phyloP scores from a whole-genome alignment of 495 filamentous ascomycete species.

The Viridothelium virens region DNA sequence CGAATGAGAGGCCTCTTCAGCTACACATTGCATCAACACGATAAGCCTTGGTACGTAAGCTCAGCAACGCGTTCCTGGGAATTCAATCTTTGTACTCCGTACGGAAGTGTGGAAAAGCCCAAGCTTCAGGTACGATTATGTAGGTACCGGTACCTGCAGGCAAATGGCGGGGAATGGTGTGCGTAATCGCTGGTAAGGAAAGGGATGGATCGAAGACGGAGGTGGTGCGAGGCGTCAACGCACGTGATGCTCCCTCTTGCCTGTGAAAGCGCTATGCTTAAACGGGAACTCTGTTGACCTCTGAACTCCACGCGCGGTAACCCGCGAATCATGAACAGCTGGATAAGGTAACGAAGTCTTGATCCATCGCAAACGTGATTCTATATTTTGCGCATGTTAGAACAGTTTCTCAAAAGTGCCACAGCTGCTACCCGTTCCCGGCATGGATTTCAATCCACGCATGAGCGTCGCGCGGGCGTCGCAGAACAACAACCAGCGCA shows the following conservation, averaged over 20 bases:
- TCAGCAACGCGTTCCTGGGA: too few relatives aligned
- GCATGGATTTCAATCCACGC: slow-evolving; percentile 65
- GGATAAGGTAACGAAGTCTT: not conserved
- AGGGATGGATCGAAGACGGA: not conserved
- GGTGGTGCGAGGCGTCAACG: not conserved
- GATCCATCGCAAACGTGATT: not conserved
- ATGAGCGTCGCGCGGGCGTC: slow-evolving; percentile 62
- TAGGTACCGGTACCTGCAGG: slow-evolving; percentile 7
- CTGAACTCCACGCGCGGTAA: slow-evolving; percentile 6
- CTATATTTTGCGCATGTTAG: not conserved
- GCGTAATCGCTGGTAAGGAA: not conserved
- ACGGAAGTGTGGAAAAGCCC: not conserved
- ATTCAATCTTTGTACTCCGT: too few relatives aligned
- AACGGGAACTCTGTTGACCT: slow-evolving; percentile 9
- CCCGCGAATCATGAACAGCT: not conserved
- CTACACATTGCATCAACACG: not conserved
- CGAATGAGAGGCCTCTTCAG: not conserved
- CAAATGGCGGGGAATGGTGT: not conserved
- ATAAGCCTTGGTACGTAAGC: not conserved
- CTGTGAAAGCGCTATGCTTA: not conserved
- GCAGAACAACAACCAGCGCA: slow-evolving; percentile 41
- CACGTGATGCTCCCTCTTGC: not conserved
- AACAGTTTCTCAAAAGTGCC: not conserved
- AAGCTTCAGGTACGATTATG: slow-evolving; percentile 7
- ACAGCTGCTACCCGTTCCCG: slow-evolving; percentile 19